Conservation (phyloP, 768 basidiomycete genomes). For the Lactarius hengduanensis region DNA sequence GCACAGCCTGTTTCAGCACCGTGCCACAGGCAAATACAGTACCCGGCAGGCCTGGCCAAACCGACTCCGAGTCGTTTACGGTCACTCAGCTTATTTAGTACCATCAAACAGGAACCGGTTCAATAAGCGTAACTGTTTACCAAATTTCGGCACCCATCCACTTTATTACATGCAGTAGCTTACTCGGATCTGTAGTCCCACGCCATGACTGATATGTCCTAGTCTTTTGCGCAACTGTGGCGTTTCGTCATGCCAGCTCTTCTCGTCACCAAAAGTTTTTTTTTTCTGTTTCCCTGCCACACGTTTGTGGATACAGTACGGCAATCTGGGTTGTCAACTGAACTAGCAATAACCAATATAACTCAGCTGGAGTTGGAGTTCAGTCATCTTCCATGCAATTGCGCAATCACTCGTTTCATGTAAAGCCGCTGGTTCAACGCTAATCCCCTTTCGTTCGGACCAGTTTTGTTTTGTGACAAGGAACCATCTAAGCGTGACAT, state of each 20-base stretch:
- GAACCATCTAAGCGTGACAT: neutral
- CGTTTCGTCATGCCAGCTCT: neutral
- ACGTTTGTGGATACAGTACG: constrained; percentile 11
- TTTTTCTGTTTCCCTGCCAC: constrained; percentile 5
- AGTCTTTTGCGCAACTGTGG: constrained; percentile 4
- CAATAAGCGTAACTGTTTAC: neutral
- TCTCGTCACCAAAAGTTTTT: neutral
- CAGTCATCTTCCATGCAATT: neutral
- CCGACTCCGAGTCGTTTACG: no score
- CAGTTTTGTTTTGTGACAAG: neutral
- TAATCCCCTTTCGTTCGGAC: neutral
- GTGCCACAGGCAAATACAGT: neutral
- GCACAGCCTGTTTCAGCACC: neutral
- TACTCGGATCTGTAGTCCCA: neutral
- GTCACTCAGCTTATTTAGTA: neutral
- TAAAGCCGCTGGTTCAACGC: neutral
- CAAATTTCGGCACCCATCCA: neutral
- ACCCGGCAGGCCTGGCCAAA: no score
- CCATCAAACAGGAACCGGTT: neutral
- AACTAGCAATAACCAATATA: neutral
- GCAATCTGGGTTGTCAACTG: neutral
- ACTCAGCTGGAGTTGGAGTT: neutral
- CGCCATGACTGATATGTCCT: constrained; percentile 4
- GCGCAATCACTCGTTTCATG: neutral
- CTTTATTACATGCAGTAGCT: neutral